Conservation (phyloP, 331 rosid genomes). For the Spiraea crenata region DNA sequence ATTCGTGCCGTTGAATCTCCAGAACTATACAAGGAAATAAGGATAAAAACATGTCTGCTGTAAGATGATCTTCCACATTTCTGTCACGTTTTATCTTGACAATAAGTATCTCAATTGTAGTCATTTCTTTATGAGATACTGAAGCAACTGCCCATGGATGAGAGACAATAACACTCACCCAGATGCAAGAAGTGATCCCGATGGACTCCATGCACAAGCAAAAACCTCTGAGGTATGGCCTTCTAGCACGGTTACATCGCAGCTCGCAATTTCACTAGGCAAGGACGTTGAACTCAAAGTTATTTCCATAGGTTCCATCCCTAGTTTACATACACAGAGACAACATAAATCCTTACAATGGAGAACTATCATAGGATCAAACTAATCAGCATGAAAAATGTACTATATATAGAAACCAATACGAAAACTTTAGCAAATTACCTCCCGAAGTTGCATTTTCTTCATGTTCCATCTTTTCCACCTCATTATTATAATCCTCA, state of each 20-base stretch:
- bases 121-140: neutral
- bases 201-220: conserved; percentile 97
- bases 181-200: conserved; percentile 91
- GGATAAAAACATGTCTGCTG: neutral
- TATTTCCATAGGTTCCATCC: conserved; percentile 82
- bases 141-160: neutral
- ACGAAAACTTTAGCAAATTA: conserved; percentile 23
- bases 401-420: conserved; percentile 17
- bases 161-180: conserved; percentile 55
- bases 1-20: conserved; percentile 93
- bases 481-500: conserved; percentile 33
- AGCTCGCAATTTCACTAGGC: conserved; percentile 59
- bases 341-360: neutral
- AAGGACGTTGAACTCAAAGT: conserved; percentile 51
- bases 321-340: conserved; percentile 36
- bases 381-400: neutral
- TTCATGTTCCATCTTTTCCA: conserved; percentile 56
- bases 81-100: neutral
- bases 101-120: neutral
- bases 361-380: neutral
- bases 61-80: conserved; percentile 1
- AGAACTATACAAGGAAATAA: conserved; percentile 49
- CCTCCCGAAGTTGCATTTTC: conserved; percentile 61
- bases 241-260: conserved; percentile 83
- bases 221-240: conserved; percentile 98